These are phyloP conservation scores for Phycomyces nitens DNA, from an alignment of 192 early-diverging fungal genomes.

Conservation along the genomic window DNA sequence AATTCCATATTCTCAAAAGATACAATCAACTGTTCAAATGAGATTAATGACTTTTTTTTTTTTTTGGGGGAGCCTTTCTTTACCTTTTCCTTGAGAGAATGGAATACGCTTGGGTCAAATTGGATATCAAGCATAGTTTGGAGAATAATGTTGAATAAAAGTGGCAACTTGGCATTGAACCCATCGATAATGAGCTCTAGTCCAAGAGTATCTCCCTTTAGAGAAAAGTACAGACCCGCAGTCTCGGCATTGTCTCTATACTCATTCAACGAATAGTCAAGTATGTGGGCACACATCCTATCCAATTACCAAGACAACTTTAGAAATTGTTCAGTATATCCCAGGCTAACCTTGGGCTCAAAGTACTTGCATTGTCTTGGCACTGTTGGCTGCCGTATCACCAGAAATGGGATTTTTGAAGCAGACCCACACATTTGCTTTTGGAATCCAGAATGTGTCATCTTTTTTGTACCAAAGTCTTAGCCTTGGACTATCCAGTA, in stretches of 20 bases:
- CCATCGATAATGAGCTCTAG: constrained; percentile 62
- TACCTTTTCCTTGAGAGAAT: background rate
- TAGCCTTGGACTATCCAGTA: constrained; percentile 50
- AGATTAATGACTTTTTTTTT: no score
- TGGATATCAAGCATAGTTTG: constrained; percentile 58
- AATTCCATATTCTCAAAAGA: constrained; percentile 73
- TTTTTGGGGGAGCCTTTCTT: no score
- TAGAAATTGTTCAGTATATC: no score
- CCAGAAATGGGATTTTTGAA: constrained; percentile 68
- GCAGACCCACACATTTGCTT: constrained; percentile 70
- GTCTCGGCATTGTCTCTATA: constrained; percentile 85
- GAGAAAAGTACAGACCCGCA: constrained; percentile 74
- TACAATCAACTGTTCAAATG: constrained; percentile 68
- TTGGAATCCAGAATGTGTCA: constrained; percentile 88
- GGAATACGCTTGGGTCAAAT: constrained; percentile 70
- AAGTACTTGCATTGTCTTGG: constrained; percentile 40
- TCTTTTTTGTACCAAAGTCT: constrained; percentile 94
- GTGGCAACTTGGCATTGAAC: constrained; percentile 82
- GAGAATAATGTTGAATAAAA: constrained; percentile 67
- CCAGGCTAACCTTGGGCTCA: no score
- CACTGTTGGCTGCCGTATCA: constrained; percentile 61
- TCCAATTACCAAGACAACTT: no score
- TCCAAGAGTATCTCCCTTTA: constrained; percentile 33
- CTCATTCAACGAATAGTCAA: constrained; percentile 81
- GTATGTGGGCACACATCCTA: constrained; percentile 67